Conservation (phyloP, 768 basidiomycete species). For the Macrocybe gigantea region DNA sequence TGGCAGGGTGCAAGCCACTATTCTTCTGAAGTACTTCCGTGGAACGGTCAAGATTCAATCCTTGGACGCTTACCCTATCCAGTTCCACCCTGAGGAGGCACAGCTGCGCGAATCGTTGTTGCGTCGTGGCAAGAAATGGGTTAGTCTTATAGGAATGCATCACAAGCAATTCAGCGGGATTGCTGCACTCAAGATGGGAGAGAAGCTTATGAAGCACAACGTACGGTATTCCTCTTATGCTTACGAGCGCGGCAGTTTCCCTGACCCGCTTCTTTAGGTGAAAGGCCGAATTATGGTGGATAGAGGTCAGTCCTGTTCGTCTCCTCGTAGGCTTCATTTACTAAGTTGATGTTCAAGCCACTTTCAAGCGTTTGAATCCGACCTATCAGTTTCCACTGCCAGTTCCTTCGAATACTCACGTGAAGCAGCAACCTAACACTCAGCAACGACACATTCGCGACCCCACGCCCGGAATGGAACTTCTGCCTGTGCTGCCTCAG, state of each 20-base stretch:
- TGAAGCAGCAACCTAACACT: background rate
- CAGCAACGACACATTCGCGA: background rate
- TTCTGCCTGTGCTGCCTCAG: background rate
- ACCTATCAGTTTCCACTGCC: slow-evolving; percentile 41
- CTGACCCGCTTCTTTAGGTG: slow-evolving; percentile 26
- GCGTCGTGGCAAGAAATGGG: slow-evolving; percentile 54
- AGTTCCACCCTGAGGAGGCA: slow-evolving; percentile 41
- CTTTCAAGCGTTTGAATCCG: slow-evolving; percentile 47
- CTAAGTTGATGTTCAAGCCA: slow-evolving; percentile 18
- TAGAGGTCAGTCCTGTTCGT: slow-evolving; percentile 27
- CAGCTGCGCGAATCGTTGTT: slow-evolving; percentile 33
- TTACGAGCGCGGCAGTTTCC: background rate
- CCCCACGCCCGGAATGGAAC: background rate
- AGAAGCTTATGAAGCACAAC: slow-evolving; percentile 41
- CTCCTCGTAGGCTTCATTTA: background rate
- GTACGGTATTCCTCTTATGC: slow-evolving; percentile 22
- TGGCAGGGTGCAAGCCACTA: slow-evolving; percentile 32
- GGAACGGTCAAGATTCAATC: slow-evolving; percentile 46
- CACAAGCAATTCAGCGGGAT: slow-evolving; percentile 54
- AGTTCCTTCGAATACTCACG: slow-evolving; percentile 16
- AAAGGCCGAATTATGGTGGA: slow-evolving; percentile 59
- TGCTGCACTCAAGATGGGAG: slow-evolving; percentile 31
- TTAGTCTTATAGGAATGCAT: slow-evolving; percentile 43
- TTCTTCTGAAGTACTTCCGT: slow-evolving; percentile 37
- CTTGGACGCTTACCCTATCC: slow-evolving; percentile 47